These are phyloP conservation scores for Neofusicoccum parvum DNA, from an alignment of 2,329 filamentous ascomycete genomes.

Conservation along the genomic window DNA sequence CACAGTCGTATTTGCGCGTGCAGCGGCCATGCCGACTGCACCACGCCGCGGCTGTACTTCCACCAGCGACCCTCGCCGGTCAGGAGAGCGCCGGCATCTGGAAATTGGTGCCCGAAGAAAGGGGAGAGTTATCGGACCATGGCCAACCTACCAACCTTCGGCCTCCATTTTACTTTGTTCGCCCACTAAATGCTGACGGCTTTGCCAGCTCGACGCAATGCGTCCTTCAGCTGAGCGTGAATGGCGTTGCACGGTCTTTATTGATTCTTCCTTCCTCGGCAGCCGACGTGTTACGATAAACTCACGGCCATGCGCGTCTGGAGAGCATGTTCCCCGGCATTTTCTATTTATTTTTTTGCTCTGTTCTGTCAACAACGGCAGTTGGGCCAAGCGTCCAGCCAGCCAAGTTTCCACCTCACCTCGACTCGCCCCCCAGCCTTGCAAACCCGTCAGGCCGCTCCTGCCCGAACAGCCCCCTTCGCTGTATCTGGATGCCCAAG, in stretches of 20 bases:
- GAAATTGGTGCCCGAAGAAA: slow-evolving; percentile 13
- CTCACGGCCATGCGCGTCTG: background rate
- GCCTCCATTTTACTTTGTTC: background rate
- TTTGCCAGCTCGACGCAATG: background rate
- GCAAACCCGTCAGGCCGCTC: background rate
- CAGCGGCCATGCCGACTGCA: background rate
- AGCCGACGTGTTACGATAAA: background rate
- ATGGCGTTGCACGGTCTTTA: background rate
- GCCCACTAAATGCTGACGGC: background rate
- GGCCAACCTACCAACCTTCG: background rate
- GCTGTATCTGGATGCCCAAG: background rate
- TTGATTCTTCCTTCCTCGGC: background rate
- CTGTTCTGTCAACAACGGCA: background rate
- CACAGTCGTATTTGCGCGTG: slow-evolving; percentile 2
- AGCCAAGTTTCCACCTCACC: background rate
- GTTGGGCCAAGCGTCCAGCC: background rate
- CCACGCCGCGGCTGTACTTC: background rate
- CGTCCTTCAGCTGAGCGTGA: slow-evolving; percentile 5
- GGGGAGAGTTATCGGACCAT: background rate
- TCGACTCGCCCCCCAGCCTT: background rate
- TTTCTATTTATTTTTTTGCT: background rate
- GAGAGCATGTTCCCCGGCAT: background rate
- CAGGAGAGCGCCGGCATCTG: background rate
- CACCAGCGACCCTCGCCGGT: background rate
- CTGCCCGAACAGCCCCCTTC: background rate